Base-by-base conservation (phyloP, 331 rosid species). In the Acacia pycnantha region DNA sequence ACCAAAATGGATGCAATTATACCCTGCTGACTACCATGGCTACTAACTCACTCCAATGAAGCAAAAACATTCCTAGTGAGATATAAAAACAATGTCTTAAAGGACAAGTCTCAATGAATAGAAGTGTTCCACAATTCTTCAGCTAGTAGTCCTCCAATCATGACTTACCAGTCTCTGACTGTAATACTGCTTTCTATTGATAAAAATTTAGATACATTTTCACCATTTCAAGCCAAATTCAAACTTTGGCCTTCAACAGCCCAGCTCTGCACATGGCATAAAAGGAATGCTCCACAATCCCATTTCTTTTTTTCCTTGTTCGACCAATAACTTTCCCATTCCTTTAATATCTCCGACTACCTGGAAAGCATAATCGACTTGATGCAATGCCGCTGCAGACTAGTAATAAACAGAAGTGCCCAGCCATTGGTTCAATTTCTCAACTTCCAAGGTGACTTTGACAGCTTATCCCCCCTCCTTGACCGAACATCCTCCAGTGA, bases 1-100 rank as follows among this genome's bases (percentile, higher is more conserved):
- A 48, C 40, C 9, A 61, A 43, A 24, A 37, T n/a, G 18, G 66
- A 68, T 9, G 43, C 82, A 66, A 73, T 61, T 59, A 72, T 43
- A 43, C 70, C 70, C 74, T 81, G 71, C 86, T 72, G 73, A 73
- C n/a, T n/a, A 67, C 69, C 74, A 16, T 31, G 40, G 79, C 74
- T 24, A 67, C 73, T 70, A 82, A 61, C 9, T 24, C 44, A 24
- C 21, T 27, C 35, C 46, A 64, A 40, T 19, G 58, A 29, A 71
- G 75, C 64, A 54, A 65, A 21, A 70, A 35, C 82, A 73, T 43
- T 73, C 16, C 27, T 14, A 22, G 37, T 73, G 84, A 78, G 46
- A 31, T 71, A 77, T 54, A 80, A 68, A 56, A 65, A 61, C 41
- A 37, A 1, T 37, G 41, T 37, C 41, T 37, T 37, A 37, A 37